Base-by-base conservation (phyloP, 768 basidiomycete genomes). In the Pulveroboletus sp. region DNA sequence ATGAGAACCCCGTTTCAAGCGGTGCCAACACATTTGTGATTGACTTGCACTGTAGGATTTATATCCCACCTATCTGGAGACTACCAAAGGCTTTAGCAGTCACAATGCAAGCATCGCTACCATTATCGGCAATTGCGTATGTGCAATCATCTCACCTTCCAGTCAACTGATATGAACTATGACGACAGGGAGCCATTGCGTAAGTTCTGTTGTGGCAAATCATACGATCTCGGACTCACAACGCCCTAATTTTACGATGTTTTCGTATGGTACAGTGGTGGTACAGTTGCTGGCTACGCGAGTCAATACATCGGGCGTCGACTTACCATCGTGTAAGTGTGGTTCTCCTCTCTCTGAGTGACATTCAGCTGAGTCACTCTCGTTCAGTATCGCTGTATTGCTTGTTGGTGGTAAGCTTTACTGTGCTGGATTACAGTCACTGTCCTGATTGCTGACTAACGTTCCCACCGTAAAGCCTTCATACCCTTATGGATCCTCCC, bases 401-500 rank as follows among this genome's bases (percentile, higher is more conserved):
- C 12, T 64, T 17, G 50, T 64, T 32, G 63, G 63, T 13, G 59
- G 62, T 64, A 17, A 36, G 63, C 48, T 82, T 80, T 11, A 78
- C 20, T 2, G 3, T 9, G n/a, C 32, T 16, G 1, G 24, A 19
- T 9, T 30, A 6, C 6, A 4, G 31, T 11, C 3, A 2, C 5
- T 20, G 10, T 9, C 30, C 7, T 27, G 32, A 34, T 43, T 11
- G 1, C 34, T 53, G 24, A 60, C 39, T 17, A 10, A 44, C 17
- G 9, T 12, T 36, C 2, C 46, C 12, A 16, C 14, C 7, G 2
- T 35, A 47, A 47, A 63, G 74, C 61, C 12, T 81, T 81, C 68
- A 89, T 89, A 61, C 86, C 86, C 0, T 71, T 93, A 2, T 94
- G 91, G 93, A 88, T 91, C 51, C 49, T 95, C 3, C 93, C 93